Base-by-base conservation (phyloP, 306 rosid genomes). In the Luffa aegyptiaca region DNA sequence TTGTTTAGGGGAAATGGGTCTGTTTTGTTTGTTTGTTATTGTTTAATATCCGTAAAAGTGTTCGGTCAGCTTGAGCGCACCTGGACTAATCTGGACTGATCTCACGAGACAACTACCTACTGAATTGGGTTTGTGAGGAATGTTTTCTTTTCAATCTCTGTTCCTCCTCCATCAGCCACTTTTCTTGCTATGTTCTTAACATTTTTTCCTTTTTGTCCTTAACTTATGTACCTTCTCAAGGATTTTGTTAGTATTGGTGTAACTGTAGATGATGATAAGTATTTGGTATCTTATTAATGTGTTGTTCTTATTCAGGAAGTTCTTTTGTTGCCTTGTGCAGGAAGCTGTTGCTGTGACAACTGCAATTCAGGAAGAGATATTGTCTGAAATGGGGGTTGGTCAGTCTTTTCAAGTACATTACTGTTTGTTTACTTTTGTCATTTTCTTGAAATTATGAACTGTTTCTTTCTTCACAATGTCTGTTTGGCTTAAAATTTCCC, bases 271-370 rank as follows among this genome's bases (percentile, higher is more conserved):
- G 20, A 53, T 6, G 45, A 18, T 35, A 21, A 59, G 26, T 35
- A 10, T 26, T 51, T 52, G n/a, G 72, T 12, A 41, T 18, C 21
- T 74, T 79, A 80, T 56, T 2, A 51, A 18, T 57, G 55, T 49
- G 4, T 35, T 65, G 26, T 37, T 65, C 49, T 41, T 68, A 68
- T 41, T 68, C 52, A 41, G 31, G n/a, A 70, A 45, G 76, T 10
- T 44, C 33, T 70, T 70, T 31, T 11, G 75, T 80, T 71, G 56
- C 48, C 51, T 81, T 81, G 18, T 75, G 84, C 91, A 94, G 98
- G 96, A 92, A 86, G 94, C 96, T 79, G 97, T 92, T 21, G 98
- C 94, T 79, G 88, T 88, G 65, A 92, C 94, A 78, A 94, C 98
- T 69, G 86, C 92, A 39, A 87, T 94, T 79, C 94, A 92, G 82